Percentiles rank a stretch among this genome's conserved stretches.
Conservation (phyloP, 2,329 filamentous ascomycete genomes). For the Aureobasidium uvarum region DNA sequence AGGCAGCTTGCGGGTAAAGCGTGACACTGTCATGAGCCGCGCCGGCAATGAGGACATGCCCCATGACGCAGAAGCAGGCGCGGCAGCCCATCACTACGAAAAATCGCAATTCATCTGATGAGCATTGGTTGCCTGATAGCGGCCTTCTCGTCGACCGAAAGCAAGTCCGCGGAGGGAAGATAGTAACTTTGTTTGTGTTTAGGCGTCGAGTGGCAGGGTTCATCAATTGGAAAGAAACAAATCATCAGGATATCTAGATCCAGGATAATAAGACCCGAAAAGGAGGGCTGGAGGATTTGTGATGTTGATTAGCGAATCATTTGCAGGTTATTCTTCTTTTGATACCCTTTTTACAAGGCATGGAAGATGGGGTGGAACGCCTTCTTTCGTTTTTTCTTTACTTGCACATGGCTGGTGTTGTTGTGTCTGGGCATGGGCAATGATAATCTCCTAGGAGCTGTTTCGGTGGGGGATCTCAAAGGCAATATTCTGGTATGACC, state of each 20-base stretch:
- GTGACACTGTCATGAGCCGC: conserved; percentile 35
- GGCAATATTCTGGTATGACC: neutral
- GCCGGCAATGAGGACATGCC: neutral
- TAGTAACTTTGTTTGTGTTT: neutral
- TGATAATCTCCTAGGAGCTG: neutral
- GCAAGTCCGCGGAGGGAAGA: neutral
- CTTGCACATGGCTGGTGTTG: neutral
- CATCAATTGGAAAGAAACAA: neutral
- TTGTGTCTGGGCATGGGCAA: neutral
- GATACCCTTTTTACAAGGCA: conserved; percentile 18
- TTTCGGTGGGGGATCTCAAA: neutral
- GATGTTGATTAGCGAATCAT: conserved; percentile 11
- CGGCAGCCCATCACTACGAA: neutral
- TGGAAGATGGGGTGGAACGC: neutral
- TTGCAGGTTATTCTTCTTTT: conserved; percentile 7
- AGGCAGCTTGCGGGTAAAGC: conserved; percentile 60
- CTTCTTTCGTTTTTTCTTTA: neutral
- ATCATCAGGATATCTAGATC: neutral
- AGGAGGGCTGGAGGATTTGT: neutral
- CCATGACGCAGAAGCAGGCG: conserved; percentile 15
- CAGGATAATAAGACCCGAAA: neutral
- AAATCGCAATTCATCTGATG: conserved; percentile 9
- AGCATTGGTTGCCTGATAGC: neutral
- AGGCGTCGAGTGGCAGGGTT: neutral
- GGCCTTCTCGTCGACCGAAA: neutral